Conservation (phyloP, 2,329 filamentous ascomycete species). For the Colletotrichum abscissum region DNA sequence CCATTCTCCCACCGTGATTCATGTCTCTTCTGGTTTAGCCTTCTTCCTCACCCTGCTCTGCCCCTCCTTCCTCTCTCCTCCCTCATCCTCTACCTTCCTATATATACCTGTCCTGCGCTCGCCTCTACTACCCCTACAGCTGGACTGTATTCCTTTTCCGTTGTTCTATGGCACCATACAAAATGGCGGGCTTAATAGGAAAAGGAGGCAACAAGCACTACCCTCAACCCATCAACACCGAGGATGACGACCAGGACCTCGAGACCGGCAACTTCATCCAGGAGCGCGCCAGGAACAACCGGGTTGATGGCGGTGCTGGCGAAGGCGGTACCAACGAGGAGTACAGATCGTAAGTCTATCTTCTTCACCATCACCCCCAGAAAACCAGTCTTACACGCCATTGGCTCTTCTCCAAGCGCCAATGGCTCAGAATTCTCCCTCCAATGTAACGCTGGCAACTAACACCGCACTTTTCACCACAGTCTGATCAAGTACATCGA, state of each 20-base stretch:
- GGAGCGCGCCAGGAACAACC: slow-evolving; percentile 35
- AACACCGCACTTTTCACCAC: neutral
- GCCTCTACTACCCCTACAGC: slow-evolving; percentile 32
- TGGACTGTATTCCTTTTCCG: slow-evolving; percentile 35
- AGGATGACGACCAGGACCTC: slow-evolving; percentile 35
- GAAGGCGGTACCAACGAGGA: slow-evolving; percentile 31
- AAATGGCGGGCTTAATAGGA: slow-evolving; percentile 36
- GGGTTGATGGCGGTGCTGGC: slow-evolving; percentile 30
- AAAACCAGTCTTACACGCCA: slow-evolving; percentile 18
- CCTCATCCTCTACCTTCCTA: slow-evolving; percentile 17
- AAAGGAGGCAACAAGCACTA: slow-evolving; percentile 36
- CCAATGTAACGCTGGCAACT: neutral
- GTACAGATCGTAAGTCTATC: slow-evolving; percentile 30
- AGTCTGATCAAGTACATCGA: slow-evolving; percentile 47
- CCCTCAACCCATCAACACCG: slow-evolving; percentile 33
- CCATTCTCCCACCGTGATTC: slow-evolving; percentile 33
- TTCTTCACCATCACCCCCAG: neutral
- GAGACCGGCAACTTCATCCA: slow-evolving; percentile 36
- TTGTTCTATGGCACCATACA: slow-evolving; percentile 31
- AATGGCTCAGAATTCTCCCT: neutral
- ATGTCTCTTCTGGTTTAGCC: neutral
- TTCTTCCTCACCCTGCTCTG: slow-evolving; percentile 30
- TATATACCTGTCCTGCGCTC: slow-evolving; percentile 27
- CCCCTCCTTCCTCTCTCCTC: slow-evolving; percentile 25
- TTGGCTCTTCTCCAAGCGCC: neutral